Evolutionary conservation across 306 rosid genomes (phyloP).

Genomic region (Quercus alba): DNA sequence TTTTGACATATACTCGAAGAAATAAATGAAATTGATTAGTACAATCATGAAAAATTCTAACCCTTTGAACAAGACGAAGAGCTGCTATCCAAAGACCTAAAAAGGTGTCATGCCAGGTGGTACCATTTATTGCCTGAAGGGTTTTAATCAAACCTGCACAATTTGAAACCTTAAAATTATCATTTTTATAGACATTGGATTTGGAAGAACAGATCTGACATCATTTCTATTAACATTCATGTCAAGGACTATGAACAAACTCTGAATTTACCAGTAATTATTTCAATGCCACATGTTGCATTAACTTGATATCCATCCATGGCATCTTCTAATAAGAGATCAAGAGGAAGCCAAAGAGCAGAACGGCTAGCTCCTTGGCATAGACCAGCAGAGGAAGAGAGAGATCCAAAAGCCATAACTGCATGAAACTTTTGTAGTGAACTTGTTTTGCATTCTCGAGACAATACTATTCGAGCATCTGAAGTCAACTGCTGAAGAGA

Average conservation of each 20-base stretch:
- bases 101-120: slow-evolving; percentile 94
- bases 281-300: slow-evolving; percentile 86
- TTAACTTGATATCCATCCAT: slow-evolving; percentile 96
- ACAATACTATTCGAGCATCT: slow-evolving; percentile 43
- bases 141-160: slow-evolving; percentile 80
- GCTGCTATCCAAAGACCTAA: slow-evolving; percentile 93
- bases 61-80: slow-evolving; percentile 96
- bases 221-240: slow-evolving; percentile 18
- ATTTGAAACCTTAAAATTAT: slow-evolving; percentile 14
- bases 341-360: slow-evolving; percentile 97
- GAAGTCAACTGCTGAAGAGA: slow-evolving; percentile 56
- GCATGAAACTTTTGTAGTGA: slow-evolving; percentile 61
- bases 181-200: slow-evolving; percentile 11
- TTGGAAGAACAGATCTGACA: slow-evolving; percentile 5
- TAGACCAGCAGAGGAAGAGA: slow-evolving; percentile 69
- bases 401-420: slow-evolving; percentile 76
- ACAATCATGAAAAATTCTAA: slow-evolving; percentile 33
- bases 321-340: slow-evolving; percentile 88
- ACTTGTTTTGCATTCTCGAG: slow-evolving; percentile 62
- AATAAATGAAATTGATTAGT: neutral
- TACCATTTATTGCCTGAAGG: slow-evolving; percentile 87
- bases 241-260: slow-evolving; percentile 1
- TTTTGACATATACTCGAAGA: slow-evolving; percentile 1
- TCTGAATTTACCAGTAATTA: slow-evolving; percentile 51
- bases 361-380: slow-evolving; percentile 74